Evolutionary conservation across 2,329 filamentous ascomycete genomes (phyloP).

Genomic region (Geosmithia flava): DNA sequence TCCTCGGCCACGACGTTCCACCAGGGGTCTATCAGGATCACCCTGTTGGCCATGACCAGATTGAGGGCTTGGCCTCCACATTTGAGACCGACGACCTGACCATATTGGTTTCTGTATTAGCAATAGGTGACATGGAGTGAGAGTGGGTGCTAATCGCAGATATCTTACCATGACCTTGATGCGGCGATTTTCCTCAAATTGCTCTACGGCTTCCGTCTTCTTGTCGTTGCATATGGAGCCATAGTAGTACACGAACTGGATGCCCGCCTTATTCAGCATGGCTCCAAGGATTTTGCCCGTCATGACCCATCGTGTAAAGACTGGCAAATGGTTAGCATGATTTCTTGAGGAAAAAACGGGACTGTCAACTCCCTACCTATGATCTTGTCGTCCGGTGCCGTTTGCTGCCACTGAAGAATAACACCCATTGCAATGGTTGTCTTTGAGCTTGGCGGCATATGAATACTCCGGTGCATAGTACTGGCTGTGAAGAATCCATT

Average conservation of each 20-base stretch:
- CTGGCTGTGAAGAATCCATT: conserved; percentile 12
- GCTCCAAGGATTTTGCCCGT: conserved; percentile 20
- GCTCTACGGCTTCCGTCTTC: conserved; percentile 7
- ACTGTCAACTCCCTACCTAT: conserved; percentile 16
- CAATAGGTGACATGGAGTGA: background rate
- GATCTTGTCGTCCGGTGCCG: conserved; percentile 22
- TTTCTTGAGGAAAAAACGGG: background rate
- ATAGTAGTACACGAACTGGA: conserved; percentile 24
- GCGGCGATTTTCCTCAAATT: conserved; percentile 6
- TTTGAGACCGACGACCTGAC: conserved; percentile 20
- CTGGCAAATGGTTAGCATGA: conserved; percentile 8
- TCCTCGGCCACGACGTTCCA: conserved; percentile 51
- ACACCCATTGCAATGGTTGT: conserved; percentile 16
- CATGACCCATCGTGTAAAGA: conserved; percentile 21
- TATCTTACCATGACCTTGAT: conserved; percentile 22
- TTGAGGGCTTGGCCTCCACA: conserved; percentile 26
- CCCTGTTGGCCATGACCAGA: conserved; percentile 31
- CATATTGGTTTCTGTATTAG: background rate
- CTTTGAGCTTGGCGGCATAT: conserved; percentile 16
- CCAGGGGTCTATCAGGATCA: conserved; percentile 43
- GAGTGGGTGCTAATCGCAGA: background rate
- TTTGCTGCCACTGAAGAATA: conserved; percentile 15
- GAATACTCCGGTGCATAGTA: background rate
- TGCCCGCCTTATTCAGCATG: conserved; percentile 14
- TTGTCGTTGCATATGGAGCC: conserved; percentile 8